A percentile compares a stretch with the other conserved stretches of the same genome.
Evolutionary conservation across 78 protist species (phyloP).

Genomic region (Polysphondylium violaceum): DNA sequence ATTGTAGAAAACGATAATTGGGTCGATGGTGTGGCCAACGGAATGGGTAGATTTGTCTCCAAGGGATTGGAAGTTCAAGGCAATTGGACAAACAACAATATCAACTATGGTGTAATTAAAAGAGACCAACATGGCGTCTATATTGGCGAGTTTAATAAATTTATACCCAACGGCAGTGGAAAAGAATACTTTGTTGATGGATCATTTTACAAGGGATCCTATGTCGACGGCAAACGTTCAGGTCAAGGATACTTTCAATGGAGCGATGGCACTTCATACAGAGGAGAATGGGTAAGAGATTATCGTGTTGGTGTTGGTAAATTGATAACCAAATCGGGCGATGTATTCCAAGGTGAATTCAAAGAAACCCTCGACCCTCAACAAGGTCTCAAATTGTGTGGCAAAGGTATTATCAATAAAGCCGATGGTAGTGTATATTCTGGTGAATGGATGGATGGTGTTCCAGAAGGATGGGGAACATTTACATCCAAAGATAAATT

Average conservation of each 20-base stretch:
- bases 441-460: conserved; percentile 16
- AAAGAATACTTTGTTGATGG: conserved; percentile 33
- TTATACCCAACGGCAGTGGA: conserved; percentile 42
- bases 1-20: conserved; percentile 40
- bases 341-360: conserved; percentile 40
- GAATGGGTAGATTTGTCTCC: conserved; percentile 5
- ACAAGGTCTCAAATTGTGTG: not conserved
- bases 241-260: conserved; percentile 29
- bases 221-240: conserved; percentile 24
- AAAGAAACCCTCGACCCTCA: conserved; percentile 9
- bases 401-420: conserved; percentile 1
- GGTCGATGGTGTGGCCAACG: conserved; percentile 25
- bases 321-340: conserved; percentile 4
- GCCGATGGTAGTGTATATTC: not conserved
- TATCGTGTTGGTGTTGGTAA: conserved; percentile 34
- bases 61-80: conserved; percentile 32
- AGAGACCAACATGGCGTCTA: not conserved
- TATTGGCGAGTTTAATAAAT: conserved; percentile 12
- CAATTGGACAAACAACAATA: not conserved
- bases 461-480: conserved; percentile 12
- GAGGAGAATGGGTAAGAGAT: conserved; percentile 47
- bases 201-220: conserved; percentile 20
- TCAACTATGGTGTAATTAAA: not conserved
- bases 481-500: not conserved
- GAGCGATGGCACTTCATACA: conserved; percentile 17